phyloP scores from a whole-genome alignment of 768 basidiomycete genomes.

The Phallus indusiatus region DNA sequence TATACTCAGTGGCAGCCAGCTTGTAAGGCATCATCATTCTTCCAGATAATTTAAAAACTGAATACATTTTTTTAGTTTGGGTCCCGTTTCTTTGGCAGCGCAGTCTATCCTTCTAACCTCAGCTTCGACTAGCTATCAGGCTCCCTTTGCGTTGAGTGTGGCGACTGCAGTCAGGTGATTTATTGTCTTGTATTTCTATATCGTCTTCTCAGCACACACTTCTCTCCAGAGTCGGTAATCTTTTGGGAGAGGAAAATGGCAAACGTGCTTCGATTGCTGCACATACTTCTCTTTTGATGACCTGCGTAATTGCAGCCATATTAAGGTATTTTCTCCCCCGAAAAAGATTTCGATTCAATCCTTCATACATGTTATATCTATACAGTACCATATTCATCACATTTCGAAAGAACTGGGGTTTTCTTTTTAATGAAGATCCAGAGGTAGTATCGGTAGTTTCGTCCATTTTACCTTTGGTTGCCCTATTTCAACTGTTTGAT shows the following conservation, averaged over 20 bases:
- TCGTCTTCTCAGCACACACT: not conserved
- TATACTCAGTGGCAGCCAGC: constrained; percentile 40
- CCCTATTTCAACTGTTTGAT: constrained; percentile 81
- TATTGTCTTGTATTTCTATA: constrained; percentile 10
- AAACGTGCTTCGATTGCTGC: constrained; percentile 64
- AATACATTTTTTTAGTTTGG: constrained; percentile 40
- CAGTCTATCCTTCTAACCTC: constrained; percentile 81
- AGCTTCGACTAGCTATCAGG: constrained; percentile 69
- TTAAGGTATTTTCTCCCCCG: constrained; percentile 38
- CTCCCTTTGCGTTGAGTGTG: constrained; percentile 72
- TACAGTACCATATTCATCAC: constrained; percentile 43
- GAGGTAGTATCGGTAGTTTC: constrained; percentile 55
- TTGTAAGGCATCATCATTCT: constrained; percentile 25
- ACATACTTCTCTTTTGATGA: constrained; percentile 54
- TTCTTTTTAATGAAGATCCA: constrained; percentile 62
- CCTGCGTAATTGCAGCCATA: constrained; percentile 51
- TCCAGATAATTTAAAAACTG: not conserved
- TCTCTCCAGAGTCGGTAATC: constrained; percentile 66
- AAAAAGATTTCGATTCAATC: not conserved
- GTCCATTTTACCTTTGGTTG: constrained; percentile 62
- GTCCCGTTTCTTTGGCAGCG: constrained; percentile 73
- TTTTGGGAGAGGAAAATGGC: constrained; percentile 73
- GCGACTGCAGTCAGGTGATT: constrained; percentile 74
- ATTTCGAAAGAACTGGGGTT: constrained; percentile 60
- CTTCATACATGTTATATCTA: not conserved